These are phyloP conservation scores for Effrenium voratum DNA, from an alignment of 73 alveolate genomes.

Conservation along the genomic window DNA sequence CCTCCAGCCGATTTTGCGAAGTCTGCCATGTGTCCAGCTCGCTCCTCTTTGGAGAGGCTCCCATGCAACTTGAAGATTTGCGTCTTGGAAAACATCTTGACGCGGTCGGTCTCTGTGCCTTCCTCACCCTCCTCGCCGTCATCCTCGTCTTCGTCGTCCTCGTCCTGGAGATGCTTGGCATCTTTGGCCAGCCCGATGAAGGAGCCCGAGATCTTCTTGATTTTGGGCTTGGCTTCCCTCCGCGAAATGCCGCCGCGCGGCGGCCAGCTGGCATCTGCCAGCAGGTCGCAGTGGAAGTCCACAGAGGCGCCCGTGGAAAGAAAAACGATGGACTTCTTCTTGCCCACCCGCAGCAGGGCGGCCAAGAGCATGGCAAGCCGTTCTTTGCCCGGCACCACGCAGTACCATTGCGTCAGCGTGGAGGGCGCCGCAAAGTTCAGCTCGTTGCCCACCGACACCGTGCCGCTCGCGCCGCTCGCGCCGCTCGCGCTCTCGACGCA, in stretches of 20 bases:
- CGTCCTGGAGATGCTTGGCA: constrained; percentile 37
- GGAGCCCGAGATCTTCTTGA: constrained; percentile 29
- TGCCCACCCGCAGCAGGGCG: constrained; percentile 39
- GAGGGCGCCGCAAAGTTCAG: constrained; percentile 68
- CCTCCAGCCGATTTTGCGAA: constrained; percentile 96
- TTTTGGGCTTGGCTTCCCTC: not conserved
- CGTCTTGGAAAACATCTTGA: constrained; percentile 95
- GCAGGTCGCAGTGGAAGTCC: constrained; percentile 91
- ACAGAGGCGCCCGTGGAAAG: constrained; percentile 88
- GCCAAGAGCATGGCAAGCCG: constrained; percentile 53
- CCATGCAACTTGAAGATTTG: constrained; percentile 97
- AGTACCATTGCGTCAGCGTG: constrained; percentile 82
- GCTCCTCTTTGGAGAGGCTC: constrained; percentile 95
- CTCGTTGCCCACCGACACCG: constrained; percentile 66
- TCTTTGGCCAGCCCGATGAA: constrained; percentile 77
- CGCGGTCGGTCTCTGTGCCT: not conserved
- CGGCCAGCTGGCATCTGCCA: constrained; percentile 68
- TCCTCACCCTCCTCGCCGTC: not conserved
- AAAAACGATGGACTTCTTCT: constrained; percentile 63
- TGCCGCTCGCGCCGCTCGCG: not conserved
- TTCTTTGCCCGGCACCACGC: constrained; percentile 72
- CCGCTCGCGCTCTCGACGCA: not conserved
- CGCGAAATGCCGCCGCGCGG: not conserved
- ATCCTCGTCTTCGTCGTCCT: constrained; percentile 55
- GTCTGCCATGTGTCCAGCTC: constrained; percentile 96